Evolutionary conservation across 2,329 filamentous ascomycete genomes (phyloP), one percentile per base, ranked within the genome.

Genomic region (Truncatella angustata): DNA sequence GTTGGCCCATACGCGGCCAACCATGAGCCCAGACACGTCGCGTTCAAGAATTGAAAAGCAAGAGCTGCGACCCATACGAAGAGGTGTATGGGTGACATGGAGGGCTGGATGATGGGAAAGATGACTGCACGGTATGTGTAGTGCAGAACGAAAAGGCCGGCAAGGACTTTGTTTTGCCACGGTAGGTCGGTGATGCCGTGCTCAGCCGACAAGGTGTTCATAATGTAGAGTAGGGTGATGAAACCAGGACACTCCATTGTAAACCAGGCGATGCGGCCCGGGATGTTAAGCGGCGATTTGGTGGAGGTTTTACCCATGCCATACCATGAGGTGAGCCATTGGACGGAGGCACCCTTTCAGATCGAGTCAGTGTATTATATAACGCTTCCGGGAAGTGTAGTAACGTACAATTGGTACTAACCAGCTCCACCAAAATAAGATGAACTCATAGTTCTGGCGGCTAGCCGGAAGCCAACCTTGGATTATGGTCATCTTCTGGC

Each of bases 241-340:
- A 91, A 86, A 14, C 90, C 91, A 0, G 89, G 85, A 12, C 81
- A 74, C 70, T 99, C 94, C 91, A 97, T 97, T 2, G 85, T 81
- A 51, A 88, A 79, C 94, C 94, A 99, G 53, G 84, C 91, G 57
- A 90, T 75, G 61, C 89, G 90, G 55, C 94, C 94, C 2, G 92
- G 90, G n/a, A 97, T 70, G 72, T 99, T 99, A 66, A 94, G 76
- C 11, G 73, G 73, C 61, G 87, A 91, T 3, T 78, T 65, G 16
- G 85, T 79, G 3, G 91, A 96, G 3, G 92, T 96, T 73, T 97
- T 97, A 68, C 94, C 94, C 76, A 93, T 91, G 47, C 90, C 90
- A 69, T 97, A 94, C 80, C 84, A 96, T 51, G 83, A 80, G n/a
- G 79, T 73, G 51, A 86, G 54, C 86, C 88, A 95, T 82, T 96